Base-by-base conservation (phyloP, 768 basidiomycete genomes). In the Trametes meyenii region DNA sequence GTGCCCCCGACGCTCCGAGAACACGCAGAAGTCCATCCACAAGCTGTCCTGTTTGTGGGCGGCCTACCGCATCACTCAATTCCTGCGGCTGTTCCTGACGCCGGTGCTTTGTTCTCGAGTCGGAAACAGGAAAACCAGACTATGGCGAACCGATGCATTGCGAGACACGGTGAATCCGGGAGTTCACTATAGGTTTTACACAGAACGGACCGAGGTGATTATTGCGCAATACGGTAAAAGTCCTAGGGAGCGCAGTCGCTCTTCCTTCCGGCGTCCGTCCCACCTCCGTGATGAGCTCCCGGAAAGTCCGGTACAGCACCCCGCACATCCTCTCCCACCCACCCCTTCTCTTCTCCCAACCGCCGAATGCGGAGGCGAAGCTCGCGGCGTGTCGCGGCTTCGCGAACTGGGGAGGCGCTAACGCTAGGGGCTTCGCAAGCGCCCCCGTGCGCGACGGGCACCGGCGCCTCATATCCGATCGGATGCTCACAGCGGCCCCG, bases 391-490 rank as follows among this genome's bases (percentile, higher is more conserved):
- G 19, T 45, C 19, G 17, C 40, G 46, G 17, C 46, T 36, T 58
- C 52, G 52, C 40, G 46, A 17, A 35, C 50, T 16, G 13, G 43
- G 40, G 45, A 44, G 33, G 29, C 29, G 29, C 29, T 8, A 33
- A n/a, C 58, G 21, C 23, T 14, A 23, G 23, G 16, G 53, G 19
- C 59, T 48, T 49, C 59, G 46, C 19, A 24, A 36, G 33, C 43
- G 49, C 53, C 50, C 40, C 14, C 43, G 36, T 39, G 51, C 21
- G 19, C 51, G 45, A 35, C 44, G 50, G 58, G 23, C 33, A 19
- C 48, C 48, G 48, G 49, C 60, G 48, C 38, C n/a, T 39, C 50
- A 40, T 40, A 16, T 62, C 61, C 61, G 61, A 62, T 62, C 55
- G 61, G 61, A 56, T 50, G 50, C 55, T 11, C 50, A 39, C 21